Evolutionary conservation across 768 basidiomycete genomes (phyloP).

Genomic region (Suillus subalutaceus): DNA sequence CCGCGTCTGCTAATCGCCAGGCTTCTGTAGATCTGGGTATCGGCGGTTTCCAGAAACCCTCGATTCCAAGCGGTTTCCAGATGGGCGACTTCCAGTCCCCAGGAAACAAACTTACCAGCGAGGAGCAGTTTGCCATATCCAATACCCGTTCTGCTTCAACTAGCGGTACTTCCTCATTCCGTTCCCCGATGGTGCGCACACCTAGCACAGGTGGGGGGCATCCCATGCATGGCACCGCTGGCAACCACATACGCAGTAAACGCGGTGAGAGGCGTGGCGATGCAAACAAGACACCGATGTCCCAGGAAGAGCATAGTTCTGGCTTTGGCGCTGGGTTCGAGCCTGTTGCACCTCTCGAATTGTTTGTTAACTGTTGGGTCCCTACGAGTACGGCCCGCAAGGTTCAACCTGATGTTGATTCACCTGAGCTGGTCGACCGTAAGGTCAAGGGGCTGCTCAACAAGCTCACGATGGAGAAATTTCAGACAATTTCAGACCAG

Average conservation of each 20-base stretch:
- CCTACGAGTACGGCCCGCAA: too few species aligned
- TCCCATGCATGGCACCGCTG: constrained; percentile 18
- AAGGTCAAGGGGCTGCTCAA: too few species aligned
- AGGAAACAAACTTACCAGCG: constrained; percentile 62
- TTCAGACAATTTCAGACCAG: too few species aligned
- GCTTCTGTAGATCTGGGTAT: constrained; percentile 54
- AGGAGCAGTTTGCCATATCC: constrained; percentile 58
- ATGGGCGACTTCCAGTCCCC: constrained; percentile 72
- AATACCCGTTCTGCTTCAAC: constrained; percentile 55
- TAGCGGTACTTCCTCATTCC: constrained; percentile 52
- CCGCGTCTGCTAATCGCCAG: constrained; percentile 46
- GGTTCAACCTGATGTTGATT: too few species aligned
- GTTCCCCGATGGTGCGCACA: constrained; percentile 50
- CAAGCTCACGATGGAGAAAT: too few species aligned
- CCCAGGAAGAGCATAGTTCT: constrained; percentile 42
- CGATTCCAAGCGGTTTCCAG: constrained; percentile 33
- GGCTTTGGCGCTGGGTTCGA: constrained; percentile 25
- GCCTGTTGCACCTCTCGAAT: too few species aligned
- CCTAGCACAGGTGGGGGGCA: constrained; percentile 53
- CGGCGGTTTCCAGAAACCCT: constrained; percentile 35
- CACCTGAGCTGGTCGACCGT: too few species aligned
- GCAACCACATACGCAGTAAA: constrained; percentile 71
- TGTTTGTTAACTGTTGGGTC: too few species aligned
- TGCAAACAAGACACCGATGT: constrained; percentile 43
- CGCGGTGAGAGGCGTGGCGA: constrained; percentile 79